phyloP scores from a whole-genome alignment of 345 rosid genomes.

The Eutrema heterophyllum region DNA sequence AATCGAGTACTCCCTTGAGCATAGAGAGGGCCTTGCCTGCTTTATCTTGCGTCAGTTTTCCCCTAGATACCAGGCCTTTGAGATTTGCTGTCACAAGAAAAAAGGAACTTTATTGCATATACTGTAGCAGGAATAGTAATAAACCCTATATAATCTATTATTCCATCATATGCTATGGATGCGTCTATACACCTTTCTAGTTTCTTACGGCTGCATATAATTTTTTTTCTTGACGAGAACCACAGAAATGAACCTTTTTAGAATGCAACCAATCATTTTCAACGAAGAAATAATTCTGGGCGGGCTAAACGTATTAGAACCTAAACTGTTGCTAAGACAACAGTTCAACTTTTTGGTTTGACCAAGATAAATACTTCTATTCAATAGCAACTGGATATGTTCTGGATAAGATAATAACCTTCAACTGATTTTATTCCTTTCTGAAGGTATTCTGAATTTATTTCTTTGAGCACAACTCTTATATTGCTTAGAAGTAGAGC shows the following conservation, averaged over 20 bases:
- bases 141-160: not conserved
- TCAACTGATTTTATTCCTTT: constrained; percentile 73
- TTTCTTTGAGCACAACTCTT: constrained; percentile 79
- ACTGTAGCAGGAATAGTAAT: not conserved
- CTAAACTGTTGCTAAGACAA: not conserved
- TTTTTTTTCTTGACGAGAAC: not conserved
- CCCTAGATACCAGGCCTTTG: constrained; percentile 59
- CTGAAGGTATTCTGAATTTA: constrained; percentile 73
- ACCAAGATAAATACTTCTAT: not conserved
- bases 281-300: not conserved
- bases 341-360: not conserved
- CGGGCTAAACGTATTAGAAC: not conserved
- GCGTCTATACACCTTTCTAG: not conserved
- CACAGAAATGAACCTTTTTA: not conserved
- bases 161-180: not conserved
- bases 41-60: constrained; percentile 59
- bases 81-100: constrained; percentile 57
- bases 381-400: not conserved
- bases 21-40: constrained; percentile 73
- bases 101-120: not conserved
- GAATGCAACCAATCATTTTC: not conserved
- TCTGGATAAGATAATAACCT: constrained; percentile 40
- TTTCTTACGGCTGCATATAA: not conserved
- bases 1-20: constrained; percentile 76
- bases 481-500: constrained; percentile 64